These are phyloP conservation scores for Kluyveromyces marxianus DNA, from an alignment of 1,139 yeast genomes.

Conservation along the genomic window DNA sequence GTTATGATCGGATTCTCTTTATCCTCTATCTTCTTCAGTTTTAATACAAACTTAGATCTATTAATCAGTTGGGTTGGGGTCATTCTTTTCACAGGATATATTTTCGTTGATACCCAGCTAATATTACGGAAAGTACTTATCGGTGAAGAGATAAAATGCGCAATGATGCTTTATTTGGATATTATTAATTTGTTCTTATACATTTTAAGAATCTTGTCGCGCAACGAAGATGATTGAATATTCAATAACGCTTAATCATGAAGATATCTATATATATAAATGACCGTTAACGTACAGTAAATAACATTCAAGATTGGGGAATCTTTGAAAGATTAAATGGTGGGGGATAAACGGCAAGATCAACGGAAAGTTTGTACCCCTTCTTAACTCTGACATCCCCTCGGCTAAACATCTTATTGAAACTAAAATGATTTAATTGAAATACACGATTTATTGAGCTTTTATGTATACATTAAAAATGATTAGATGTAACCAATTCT, in stretches of 20 bases:
- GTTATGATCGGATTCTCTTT: slow-evolving; percentile 68
- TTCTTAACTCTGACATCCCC: too few species aligned
- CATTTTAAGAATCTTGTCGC: slow-evolving; percentile 61
- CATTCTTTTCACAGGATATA: slow-evolving; percentile 60
- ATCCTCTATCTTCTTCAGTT: slow-evolving; percentile 61
- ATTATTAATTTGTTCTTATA: slow-evolving; percentile 72
- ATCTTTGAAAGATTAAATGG: too few species aligned
- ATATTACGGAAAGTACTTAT: slow-evolving; percentile 75
- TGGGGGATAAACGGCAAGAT: too few species aligned
- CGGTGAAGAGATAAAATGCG: slow-evolving; percentile 79
- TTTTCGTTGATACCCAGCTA: slow-evolving; percentile 74
- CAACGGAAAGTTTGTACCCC: too few species aligned
- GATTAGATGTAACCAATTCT: slow-evolving; percentile 95
- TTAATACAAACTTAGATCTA: slow-evolving; percentile 46
- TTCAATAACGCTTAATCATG: background rate
- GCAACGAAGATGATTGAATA: slow-evolving; percentile 36
- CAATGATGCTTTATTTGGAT: slow-evolving; percentile 72
- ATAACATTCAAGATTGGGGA: too few species aligned
- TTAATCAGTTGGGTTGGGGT: slow-evolving; percentile 72
- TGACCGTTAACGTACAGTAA: too few species aligned
- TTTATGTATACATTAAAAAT: slow-evolving; percentile 11
- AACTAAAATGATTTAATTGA: slow-evolving; percentile 5
- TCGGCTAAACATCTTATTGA: background rate
- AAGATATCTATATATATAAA: too few species aligned
- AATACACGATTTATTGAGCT: slow-evolving; percentile 6